Percentiles rank a stretch among this genome's conserved stretches.
These are phyloP conservation scores for Ophiocordyceps camponoti-saundersi DNA, from an alignment of 2,329 filamentous ascomycete genomes.

Conservation along the genomic window DNA sequence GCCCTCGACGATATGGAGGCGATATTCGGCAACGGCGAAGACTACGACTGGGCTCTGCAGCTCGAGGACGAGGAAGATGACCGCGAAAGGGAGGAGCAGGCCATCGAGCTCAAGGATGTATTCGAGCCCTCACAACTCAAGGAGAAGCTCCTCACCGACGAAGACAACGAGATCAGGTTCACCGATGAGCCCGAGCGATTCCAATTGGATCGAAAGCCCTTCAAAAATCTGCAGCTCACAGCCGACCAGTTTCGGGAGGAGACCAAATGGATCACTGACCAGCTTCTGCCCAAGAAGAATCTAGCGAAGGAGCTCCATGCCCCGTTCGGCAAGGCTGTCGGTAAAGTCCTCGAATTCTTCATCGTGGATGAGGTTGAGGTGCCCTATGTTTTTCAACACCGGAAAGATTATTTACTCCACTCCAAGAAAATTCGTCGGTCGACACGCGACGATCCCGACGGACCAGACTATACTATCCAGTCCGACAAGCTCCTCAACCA, in stretches of 20 bases:
- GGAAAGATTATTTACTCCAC: constrained; percentile 94
- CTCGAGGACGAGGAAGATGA: constrained; percentile 76
- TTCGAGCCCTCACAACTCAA: constrained; percentile 92
- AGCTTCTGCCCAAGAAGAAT: constrained; percentile 78
- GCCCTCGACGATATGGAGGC: constrained; percentile 90
- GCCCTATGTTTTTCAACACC: constrained; percentile 94
- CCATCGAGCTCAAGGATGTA: constrained; percentile 88
- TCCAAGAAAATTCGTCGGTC: constrained; percentile 52
- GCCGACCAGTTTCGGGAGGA: constrained; percentile 84
- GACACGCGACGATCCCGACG: constrained; percentile 48
- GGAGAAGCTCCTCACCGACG: constrained; percentile 89
- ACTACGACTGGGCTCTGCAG: constrained; percentile 88
- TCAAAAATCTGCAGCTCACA: constrained; percentile 64
- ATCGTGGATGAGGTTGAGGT: constrained; percentile 90
- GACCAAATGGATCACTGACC: constrained; percentile 75
- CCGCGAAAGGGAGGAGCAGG: constrained; percentile 61
- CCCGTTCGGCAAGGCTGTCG: constrained; percentile 75
- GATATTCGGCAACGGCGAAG: constrained; percentile 88
- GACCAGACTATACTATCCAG: constrained; percentile 53
- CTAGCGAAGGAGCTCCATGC: constrained; percentile 54
- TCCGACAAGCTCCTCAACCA: constrained; percentile 85
- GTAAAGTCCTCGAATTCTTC: constrained; percentile 88
- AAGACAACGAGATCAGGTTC: constrained; percentile 79
- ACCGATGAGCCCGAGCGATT: constrained; percentile 87
- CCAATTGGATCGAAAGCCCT: constrained; percentile 78